Evolutionary conservation across 2,329 filamentous ascomycete genomes (phyloP), one percentile per base, ranked within the genome.

Genomic region (Lomentospora prolificans): DNA sequence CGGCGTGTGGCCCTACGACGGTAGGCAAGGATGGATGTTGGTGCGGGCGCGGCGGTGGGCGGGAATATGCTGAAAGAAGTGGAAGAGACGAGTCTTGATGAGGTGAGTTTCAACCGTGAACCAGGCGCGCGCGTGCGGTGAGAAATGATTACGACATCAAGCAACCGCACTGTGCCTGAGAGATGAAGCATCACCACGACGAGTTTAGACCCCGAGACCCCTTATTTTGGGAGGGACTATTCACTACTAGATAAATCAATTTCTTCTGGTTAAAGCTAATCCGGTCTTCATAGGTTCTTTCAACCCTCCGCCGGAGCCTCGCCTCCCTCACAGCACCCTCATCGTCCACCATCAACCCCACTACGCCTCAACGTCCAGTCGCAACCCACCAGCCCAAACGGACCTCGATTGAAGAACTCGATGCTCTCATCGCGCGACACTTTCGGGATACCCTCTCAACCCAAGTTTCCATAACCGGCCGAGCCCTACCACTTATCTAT

Each of bases 31-130:
- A 69, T 71, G 65, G 64, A 67, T 58, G 58, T 62, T 4, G 57
- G 62, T 59, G 69, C 71, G 62, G 72, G 75, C 55, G 70, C 68
- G 51, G 66, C 66, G 25, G 69, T 73, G 5, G 81, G 82, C 19
- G 70, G 69, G 44, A 65, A 75, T 57, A 56, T 84, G 56, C 65
- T 86, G 51, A 70, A 67, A 3, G 80, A 84, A 63, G 69, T 84
- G 53, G 78, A 81, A 61, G 77, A 80, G 65, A 71, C 69, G 58
- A 82, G 70, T 64, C 68, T 85, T 41, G 80, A 85, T 64, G 77
- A 84, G 74, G 82, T 85, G 64, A 70, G 72, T 54, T 25, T 56
- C 31, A 19, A 54, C 25, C 10, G 12, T 33, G 55, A 56, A 53
- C 53, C 22, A 54, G 57, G 57, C 50, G 24, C 55, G 53, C 50